phyloP scores from a whole-genome alignment of 2,329 filamentous ascomycete genomes.

The Nemania sp. region DNA sequence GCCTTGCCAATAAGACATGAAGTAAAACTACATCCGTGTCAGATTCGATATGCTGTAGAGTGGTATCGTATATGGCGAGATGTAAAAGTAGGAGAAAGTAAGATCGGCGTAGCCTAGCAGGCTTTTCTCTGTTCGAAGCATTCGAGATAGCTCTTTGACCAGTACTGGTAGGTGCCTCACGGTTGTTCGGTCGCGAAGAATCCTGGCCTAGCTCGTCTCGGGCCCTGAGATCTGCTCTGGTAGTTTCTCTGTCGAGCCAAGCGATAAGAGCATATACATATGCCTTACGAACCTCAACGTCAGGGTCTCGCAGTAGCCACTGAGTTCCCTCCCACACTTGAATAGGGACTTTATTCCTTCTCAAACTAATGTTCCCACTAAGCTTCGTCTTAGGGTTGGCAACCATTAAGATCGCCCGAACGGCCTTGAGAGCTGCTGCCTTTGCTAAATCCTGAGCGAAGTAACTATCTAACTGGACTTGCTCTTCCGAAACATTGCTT shows the following conservation, averaged over 20 bases:
- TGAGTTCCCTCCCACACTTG: slow-evolving; percentile 97
- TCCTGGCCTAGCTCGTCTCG: slow-evolving; percentile 66
- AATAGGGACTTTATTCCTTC: slow-evolving; percentile 79
- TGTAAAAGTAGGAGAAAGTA: slow-evolving; percentile 86
- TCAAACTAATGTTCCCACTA: slow-evolving; percentile 71
- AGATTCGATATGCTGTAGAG: slow-evolving; percentile 76
- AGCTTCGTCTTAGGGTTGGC: slow-evolving; percentile 77
- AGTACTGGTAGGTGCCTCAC: slow-evolving; percentile 57
- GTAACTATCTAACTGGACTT: slow-evolving; percentile 62
- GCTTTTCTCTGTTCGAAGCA: slow-evolving; percentile 71
- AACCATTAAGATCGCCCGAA: slow-evolving; percentile 84
- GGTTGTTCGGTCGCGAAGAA: slow-evolving; percentile 57
- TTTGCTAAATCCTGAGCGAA: slow-evolving; percentile 68
- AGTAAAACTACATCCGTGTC: slow-evolving; percentile 82
- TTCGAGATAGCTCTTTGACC: slow-evolving; percentile 76
- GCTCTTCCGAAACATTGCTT: slow-evolving; percentile 58
- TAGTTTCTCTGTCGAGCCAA: slow-evolving; percentile 88
- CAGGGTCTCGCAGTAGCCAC: slow-evolving; percentile 86
- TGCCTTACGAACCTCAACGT: slow-evolving; percentile 81
- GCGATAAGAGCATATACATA: slow-evolving; percentile 86
- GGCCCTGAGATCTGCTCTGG: slow-evolving; percentile 71
- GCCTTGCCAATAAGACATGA: slow-evolving; percentile 78
- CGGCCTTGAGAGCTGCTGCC: slow-evolving; percentile 76
- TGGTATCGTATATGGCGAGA: slow-evolving; percentile 89
- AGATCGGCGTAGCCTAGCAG: slow-evolving; percentile 65